Percentiles rank a stretch among this genome's conserved stretches.
Evolutionary conservation across 2,329 filamentous ascomycete genomes (phyloP).

Genomic region (Metarhizium brunneum): DNA sequence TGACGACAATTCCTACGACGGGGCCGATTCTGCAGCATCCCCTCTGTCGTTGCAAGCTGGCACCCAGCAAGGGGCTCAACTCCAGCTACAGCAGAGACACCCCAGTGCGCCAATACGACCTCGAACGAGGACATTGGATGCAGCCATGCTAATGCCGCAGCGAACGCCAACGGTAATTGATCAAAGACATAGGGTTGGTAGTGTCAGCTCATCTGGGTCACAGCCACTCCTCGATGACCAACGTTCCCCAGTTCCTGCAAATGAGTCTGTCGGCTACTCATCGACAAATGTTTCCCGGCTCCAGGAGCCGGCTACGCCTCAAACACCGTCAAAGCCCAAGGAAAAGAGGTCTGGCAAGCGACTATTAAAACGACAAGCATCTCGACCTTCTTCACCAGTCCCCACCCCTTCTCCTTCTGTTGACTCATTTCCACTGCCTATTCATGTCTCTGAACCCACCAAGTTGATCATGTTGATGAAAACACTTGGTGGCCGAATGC

Average conservation of each 20-base stretch:
- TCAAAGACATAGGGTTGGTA: slow-evolving; percentile 57
- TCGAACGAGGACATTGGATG: slow-evolving; percentile 50
- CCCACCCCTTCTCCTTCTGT: slow-evolving; percentile 45
- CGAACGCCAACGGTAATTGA: slow-evolving; percentile 30
- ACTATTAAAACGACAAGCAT: slow-evolving; percentile 44
- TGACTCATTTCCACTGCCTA: slow-evolving; percentile 49
- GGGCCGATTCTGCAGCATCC: slow-evolving; percentile 10
- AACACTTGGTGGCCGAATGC: slow-evolving; percentile 68
- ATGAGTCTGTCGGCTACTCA: slow-evolving; percentile 34
- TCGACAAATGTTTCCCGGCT: slow-evolving; percentile 27
- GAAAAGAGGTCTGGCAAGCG: slow-evolving; percentile 41
- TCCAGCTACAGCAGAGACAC: slow-evolving; percentile 19
- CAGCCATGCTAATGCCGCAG: slow-evolving; percentile 38
- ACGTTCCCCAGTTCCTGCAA: slow-evolving; percentile 28
- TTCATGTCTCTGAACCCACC: slow-evolving; percentile 59
- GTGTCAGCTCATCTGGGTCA: slow-evolving; percentile 55
- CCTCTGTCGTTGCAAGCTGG: background rate
- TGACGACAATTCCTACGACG: slow-evolving; percentile 37
- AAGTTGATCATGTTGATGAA: slow-evolving; percentile 70
- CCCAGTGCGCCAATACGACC: slow-evolving; percentile 32
- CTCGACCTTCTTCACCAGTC: slow-evolving; percentile 49
- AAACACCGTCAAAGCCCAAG: slow-evolving; percentile 11
- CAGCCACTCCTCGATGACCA: slow-evolving; percentile 43
- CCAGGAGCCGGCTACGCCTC: slow-evolving; percentile 21
- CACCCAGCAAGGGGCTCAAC: slow-evolving; percentile 3